phyloP scores from a whole-genome alignment of 2,329 filamentous ascomycete genomes.

The Venturia carpophila region DNA sequence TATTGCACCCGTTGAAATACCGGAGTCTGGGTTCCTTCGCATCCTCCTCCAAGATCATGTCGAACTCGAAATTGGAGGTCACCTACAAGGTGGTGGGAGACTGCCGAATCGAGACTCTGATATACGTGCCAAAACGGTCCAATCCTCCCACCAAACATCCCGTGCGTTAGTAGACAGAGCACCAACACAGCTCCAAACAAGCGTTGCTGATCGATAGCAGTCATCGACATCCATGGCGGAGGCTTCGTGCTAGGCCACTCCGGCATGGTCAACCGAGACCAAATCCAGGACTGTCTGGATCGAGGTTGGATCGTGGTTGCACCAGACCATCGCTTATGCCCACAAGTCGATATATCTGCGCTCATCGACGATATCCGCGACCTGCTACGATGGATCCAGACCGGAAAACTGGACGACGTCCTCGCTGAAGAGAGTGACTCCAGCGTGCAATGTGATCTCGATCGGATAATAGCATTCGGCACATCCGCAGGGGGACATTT shows the following conservation, averaged over 20 bases:
- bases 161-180: neutral
- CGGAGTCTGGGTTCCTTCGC: neutral
- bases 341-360: constrained; percentile 28
- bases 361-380: constrained; percentile 32
- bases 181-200: neutral
- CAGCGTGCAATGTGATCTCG: constrained; percentile 24
- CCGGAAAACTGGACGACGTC: constrained; percentile 25
- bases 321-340: constrained; percentile 28
- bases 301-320: constrained; percentile 23
- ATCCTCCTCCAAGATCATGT: neutral
- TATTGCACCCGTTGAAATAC: neutral
- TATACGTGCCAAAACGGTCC: constrained; percentile 17
- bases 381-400: constrained; percentile 31
- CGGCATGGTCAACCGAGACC: constrained; percentile 20
- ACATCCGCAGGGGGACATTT: constrained; percentile 33
- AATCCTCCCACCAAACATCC: neutral
- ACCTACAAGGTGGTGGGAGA: constrained; percentile 19
- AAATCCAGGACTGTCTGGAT: constrained; percentile 21
- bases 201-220: neutral
- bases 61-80: neutral
- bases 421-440: constrained; percentile 19
- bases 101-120: constrained; percentile 18
- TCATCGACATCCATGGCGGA: constrained; percentile 32
- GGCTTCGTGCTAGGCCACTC: constrained; percentile 37
- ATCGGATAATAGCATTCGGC: constrained; percentile 32